Evolutionary conservation across 768 basidiomycete genomes (phyloP).

Genomic region (Boletus huronensis): DNA sequence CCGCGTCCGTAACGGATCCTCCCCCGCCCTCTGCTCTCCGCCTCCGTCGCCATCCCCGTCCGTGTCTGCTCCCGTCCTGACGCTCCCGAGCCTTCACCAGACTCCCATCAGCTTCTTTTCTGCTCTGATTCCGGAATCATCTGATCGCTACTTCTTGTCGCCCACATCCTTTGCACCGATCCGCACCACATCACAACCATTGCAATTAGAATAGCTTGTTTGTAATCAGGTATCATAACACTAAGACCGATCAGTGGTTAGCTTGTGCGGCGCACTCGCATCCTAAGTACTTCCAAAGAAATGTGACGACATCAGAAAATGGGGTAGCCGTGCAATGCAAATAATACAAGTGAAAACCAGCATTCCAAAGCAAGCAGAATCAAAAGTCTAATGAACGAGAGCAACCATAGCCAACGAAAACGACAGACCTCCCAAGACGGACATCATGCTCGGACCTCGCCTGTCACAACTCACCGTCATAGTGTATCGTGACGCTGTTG

Average conservation of each 20-base stretch:
- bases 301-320: slow-evolving; percentile 15
- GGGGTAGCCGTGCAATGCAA: slow-evolving; percentile 28
- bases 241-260: slow-evolving; percentile 20
- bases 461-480: slow-evolving; percentile 62
- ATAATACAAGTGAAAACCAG: slow-evolving; percentile 33
- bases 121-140: slow-evolving; percentile 14
- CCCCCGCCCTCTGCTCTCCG: slow-evolving; percentile 13
- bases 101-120: slow-evolving; percentile 12
- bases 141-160: slow-evolving; percentile 11
- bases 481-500: slow-evolving; percentile 83
- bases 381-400: slow-evolving; percentile 19
- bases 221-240: slow-evolving; percentile 32
- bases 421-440: slow-evolving; percentile 11
- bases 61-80: not conserved
- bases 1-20: slow-evolving; percentile 5
- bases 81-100: slow-evolving; percentile 13
- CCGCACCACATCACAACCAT: not conserved
- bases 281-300: slow-evolving; percentile 26
- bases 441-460: not conserved
- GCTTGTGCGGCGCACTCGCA: slow-evolving; percentile 16
- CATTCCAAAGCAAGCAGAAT: slow-evolving; percentile 20
- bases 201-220: slow-evolving; percentile 30
- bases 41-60: slow-evolving; percentile 11
- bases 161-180: not conserved
- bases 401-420: slow-evolving; percentile 10